Conservation (phyloP, 495 filamentous ascomycete species). For the Trichoderma reesei region DNA sequence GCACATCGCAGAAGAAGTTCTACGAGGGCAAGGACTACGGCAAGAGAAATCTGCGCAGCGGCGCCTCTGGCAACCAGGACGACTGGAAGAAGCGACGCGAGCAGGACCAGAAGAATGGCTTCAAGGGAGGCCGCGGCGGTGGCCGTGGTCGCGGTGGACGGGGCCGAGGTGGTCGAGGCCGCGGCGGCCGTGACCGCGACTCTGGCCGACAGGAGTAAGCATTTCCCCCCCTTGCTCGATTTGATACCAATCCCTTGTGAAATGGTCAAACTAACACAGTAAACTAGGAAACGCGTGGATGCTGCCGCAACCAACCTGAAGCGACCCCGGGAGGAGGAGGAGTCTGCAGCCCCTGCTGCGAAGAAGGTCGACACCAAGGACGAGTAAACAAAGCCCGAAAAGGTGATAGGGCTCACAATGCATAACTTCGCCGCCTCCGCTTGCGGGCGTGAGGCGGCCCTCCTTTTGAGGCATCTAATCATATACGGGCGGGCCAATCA, state of each 20-base stretch:
- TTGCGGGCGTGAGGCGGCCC: background rate
- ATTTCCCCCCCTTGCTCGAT: conserved; percentile 16
- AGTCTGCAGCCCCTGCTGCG: conserved; percentile 23
- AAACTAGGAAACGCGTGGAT: conserved; percentile 14
- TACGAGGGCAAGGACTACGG: conserved; percentile 28
- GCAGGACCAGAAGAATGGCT: conserved; percentile 55
- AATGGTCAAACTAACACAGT: background rate
- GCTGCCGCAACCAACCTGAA: conserved; percentile 26
- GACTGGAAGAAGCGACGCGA: conserved; percentile 63
- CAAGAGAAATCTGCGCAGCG: conserved; percentile 26
- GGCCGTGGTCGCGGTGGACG: conserved; percentile 34
- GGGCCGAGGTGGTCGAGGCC: conserved; percentile 24
- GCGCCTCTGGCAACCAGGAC: conserved; percentile 35
- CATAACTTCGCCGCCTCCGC: conserved; percentile 5
- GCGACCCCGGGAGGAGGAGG: conserved; percentile 32
- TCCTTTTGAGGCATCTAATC: background rate
- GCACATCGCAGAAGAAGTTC: conserved; percentile 17
- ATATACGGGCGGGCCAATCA: background rate
- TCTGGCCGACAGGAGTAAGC: conserved; percentile 15
- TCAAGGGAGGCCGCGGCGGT: conserved; percentile 38
- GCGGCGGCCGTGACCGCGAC: conserved; percentile 28
- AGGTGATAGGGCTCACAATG: background rate
- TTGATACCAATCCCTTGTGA: too few species aligned
- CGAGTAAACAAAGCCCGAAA: background rate
- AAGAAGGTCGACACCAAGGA: conserved; percentile 44